These are phyloP conservation scores for Cucurbita pepo DNA, from an alignment of 306 rosid species.

Conservation along the genomic window DNA sequence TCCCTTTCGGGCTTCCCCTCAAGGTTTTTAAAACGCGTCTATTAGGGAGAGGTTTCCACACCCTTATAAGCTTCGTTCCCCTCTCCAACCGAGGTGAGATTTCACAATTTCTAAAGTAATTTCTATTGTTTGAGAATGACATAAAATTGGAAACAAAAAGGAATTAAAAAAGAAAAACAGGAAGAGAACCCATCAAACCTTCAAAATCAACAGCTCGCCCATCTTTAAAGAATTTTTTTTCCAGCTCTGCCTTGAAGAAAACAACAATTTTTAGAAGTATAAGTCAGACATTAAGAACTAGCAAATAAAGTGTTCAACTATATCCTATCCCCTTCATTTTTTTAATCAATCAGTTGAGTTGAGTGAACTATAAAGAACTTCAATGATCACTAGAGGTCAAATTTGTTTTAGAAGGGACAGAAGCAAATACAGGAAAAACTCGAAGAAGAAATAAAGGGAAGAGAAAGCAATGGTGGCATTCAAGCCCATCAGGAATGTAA, in stretches of 20 bases:
- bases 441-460: background rate
- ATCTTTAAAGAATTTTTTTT: slow-evolving; percentile 62
- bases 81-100: no score
- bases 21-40: no score
- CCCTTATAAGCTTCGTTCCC: no score
- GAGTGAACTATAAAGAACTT: background rate
- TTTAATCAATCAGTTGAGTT: background rate
- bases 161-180: background rate
- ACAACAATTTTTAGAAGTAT: background rate
- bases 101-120: background rate
- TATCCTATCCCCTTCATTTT: background rate
- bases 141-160: background rate
- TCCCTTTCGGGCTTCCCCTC: no score
- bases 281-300: background rate
- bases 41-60: no score
- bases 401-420: background rate
- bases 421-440: no score
- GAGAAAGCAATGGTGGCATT: background rate
- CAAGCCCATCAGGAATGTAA: background rate
- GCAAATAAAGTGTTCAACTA: background rate
- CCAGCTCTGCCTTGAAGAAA: slow-evolving; percentile 61
- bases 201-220: slow-evolving; percentile 70
- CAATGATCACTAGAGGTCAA: background rate
- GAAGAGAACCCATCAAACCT: slow-evolving; percentile 23
- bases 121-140: background rate